A percentile compares a stretch with the other conserved stretches of the same genome.
These are phyloP conservation scores for Larix kaempferi DNA, from an alignment of 75 land plant species.

Conservation along the genomic window DNA sequence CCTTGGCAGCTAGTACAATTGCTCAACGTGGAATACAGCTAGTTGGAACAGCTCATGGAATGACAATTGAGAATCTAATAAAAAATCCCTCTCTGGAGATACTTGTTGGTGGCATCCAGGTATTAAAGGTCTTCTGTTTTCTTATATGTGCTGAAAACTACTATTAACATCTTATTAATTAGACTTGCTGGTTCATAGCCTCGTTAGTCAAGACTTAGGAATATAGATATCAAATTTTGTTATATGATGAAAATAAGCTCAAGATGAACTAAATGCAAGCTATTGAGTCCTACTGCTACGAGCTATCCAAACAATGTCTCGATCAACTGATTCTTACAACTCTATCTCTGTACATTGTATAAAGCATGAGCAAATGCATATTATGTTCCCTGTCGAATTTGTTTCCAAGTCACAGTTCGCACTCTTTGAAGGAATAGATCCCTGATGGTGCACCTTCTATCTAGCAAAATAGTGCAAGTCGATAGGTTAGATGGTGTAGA, in stretches of 20 bases:
- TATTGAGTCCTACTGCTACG: background rate
- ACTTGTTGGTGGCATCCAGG: conserved; percentile 69
- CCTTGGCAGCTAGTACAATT: conserved; percentile 61
- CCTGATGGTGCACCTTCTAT: background rate
- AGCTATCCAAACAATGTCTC: background rate
- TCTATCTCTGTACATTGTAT: background rate
- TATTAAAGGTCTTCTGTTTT: conserved; percentile 7
- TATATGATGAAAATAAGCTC: background rate
- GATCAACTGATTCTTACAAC: background rate
- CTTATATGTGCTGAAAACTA: background rate
- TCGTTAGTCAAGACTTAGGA: background rate
- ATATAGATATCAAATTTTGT: background rate
- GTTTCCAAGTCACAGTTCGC: background rate
- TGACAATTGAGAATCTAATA: conserved; percentile 64
- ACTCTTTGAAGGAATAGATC: background rate
- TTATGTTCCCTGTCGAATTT: background rate
- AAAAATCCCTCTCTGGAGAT: conserved; percentile 67
- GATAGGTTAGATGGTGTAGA: no score
- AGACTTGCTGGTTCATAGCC: background rate
- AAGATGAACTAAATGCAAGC: background rate
- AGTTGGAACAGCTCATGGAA: conserved; percentile 74
- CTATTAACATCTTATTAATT: background rate
- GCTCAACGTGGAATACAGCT: conserved; percentile 76
- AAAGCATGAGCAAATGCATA: background rate
- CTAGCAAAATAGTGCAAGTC: background rate